Evolutionary conservation across 2,329 filamentous ascomycete genomes (phyloP).

Genomic region (Fusarium agapanthi): DNA sequence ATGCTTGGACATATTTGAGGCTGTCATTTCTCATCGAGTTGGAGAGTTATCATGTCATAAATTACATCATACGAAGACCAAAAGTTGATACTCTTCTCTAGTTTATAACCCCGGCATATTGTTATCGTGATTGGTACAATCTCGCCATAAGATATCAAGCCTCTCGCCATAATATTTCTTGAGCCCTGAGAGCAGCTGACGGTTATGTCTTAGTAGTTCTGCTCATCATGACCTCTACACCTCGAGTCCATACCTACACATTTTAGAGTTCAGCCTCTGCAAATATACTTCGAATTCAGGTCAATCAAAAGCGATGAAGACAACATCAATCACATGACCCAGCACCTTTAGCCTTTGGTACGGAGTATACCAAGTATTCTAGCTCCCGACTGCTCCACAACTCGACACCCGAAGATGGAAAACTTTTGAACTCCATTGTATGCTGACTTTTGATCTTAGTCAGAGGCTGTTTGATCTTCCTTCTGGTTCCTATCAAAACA

Average conservation of each 20-base stretch:
- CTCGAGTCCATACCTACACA: neutral
- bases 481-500: neutral
- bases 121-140: neutral
- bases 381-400: slow-evolving; percentile 36
- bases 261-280: slow-evolving; percentile 24
- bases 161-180: neutral
- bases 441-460: slow-evolving; percentile 29
- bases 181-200: neutral
- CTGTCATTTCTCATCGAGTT: neutral
- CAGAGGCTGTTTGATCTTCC: slow-evolving; percentile 4
- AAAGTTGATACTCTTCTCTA: neutral
- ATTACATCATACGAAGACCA: neutral
- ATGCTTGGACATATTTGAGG: neutral
- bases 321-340: slow-evolving; percentile 37
- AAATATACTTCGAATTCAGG: slow-evolving; percentile 1
- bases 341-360: neutral
- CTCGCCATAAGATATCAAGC: neutral
- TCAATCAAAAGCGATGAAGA: slow-evolving; percentile 4
- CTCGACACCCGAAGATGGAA: slow-evolving; percentile 36
- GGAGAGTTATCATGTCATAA: neutral
- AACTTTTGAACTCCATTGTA: slow-evolving; percentile 38
- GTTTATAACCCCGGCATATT: neutral
- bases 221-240: slow-evolving; percentile 27
- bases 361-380: neutral
- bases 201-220: neutral